Evolutionary conservation across 257 asterid genomes (phyloP), one percentile per base, ranked within the genome.

Genomic region (Lycium ferocissimum): DNA sequence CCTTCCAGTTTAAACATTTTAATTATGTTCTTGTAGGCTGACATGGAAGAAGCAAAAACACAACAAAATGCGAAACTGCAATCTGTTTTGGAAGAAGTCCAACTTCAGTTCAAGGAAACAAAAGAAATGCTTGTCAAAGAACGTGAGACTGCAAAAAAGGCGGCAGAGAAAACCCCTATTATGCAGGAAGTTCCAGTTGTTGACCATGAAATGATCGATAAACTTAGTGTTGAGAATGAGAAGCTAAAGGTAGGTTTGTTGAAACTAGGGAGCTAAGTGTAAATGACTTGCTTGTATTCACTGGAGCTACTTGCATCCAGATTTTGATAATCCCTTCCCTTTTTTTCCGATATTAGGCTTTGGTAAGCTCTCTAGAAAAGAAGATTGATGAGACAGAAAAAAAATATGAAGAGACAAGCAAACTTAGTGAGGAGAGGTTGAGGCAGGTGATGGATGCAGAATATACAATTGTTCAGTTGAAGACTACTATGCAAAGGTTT

Each of bases 381-480:
- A 94, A 91, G 91, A 92, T 95, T 85, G 95, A 89, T 78, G 98
- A 97, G 84, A 94, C 99, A 49, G 99, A 93, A 87, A 93, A 91
- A 94, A 96, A 88, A 72, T 96, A 85, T 62, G 98, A 92, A 90
- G 99, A 96, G 91, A 91, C 98, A 15, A 93, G 84, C 89, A 95
- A 95, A 91, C 93, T 97, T 79, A 91, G 98, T 87, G 97, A 95
- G 92, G 98, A 92, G 87, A 92, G 99, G 91, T 88, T 95, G 91
- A 95, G 94, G 90, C 99, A 92, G 91, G 93, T 96, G 84, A 43
- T 89, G 93, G 99, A 97, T 18, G 98, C 99, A 61, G 98, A 97
- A 89, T 90, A 98, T 49, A 90, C 88, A 83, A 87, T 97, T 72
- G 94, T 95, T 86, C 93, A 97, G 91, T 87, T 97, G 92, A 97